phyloP scores from a whole-genome alignment of 768 basidiomycete genomes.

The Macrocybe gigantea region DNA sequence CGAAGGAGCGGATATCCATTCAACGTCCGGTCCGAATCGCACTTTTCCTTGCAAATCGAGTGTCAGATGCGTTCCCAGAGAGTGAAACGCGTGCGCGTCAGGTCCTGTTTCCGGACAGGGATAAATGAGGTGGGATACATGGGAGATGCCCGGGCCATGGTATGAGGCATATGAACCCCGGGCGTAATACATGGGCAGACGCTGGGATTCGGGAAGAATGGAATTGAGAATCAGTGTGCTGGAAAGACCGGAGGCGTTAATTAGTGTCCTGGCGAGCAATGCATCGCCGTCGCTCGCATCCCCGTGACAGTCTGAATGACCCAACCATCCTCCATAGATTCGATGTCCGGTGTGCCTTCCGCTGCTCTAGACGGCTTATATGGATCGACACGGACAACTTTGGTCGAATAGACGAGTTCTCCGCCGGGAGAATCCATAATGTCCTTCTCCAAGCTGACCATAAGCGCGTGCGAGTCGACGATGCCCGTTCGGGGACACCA shows the following conservation, averaged over 20 bases:
- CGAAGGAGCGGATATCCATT: constrained; percentile 67
- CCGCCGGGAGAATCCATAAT: constrained; percentile 65
- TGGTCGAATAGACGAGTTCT: constrained; percentile 71
- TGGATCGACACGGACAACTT: constrained; percentile 82
- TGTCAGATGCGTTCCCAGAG: constrained; percentile 89
- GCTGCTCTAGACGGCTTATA: constrained; percentile 22
- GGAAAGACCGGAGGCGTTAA: constrained; percentile 81
- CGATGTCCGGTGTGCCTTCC: constrained; percentile 16
- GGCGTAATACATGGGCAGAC: constrained; percentile 74
- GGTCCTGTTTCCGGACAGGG: constrained; percentile 73
- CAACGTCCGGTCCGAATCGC: constrained; percentile 89
- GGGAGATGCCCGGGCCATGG: constrained; percentile 65
- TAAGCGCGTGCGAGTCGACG: constrained; percentile 78
- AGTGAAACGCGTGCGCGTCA: constrained; percentile 64
- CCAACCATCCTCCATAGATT: constrained; percentile 63
- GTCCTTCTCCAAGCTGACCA: constrained; percentile 80
- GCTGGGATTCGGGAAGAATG: constrained; percentile 47
- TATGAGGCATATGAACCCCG: constrained; percentile 88
- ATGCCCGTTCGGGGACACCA: constrained; percentile 89
- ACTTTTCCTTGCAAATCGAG: constrained; percentile 81
- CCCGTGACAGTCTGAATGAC: constrained; percentile 76
- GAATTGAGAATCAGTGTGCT: constrained; percentile 68
- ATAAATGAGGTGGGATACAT: constrained; percentile 78
- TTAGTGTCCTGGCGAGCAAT: constrained; percentile 65
- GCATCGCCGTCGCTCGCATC: constrained; percentile 44